phyloP scores from a whole-genome alignment of 2,329 filamentous ascomycete species.

The Claviceps sorghi region DNA sequence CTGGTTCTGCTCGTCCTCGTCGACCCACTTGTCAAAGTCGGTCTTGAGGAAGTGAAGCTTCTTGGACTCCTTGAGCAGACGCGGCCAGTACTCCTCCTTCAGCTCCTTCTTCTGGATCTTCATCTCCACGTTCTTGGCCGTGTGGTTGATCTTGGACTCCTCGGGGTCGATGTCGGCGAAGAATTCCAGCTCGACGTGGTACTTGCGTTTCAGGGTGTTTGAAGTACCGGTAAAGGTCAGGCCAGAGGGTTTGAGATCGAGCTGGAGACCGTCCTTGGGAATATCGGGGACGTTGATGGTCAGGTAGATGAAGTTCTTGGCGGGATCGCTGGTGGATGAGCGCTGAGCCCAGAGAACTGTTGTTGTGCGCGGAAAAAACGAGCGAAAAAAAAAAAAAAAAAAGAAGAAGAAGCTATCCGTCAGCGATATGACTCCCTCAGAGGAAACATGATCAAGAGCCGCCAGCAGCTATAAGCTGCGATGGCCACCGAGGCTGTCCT shows the following conservation, averaged over 20 bases:
- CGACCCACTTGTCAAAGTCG: constrained; percentile 98
- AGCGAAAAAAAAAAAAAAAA: no score
- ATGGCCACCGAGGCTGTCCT: background rate
- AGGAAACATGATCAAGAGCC: background rate
- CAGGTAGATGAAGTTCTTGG: constrained; percentile 91
- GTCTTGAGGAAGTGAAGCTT: constrained; percentile 96
- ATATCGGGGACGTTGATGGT: constrained; percentile 85
- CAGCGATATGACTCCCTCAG: background rate
- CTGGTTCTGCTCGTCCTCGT: constrained; percentile 96
- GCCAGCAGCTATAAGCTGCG: background rate
- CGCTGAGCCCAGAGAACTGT: constrained; percentile 96
- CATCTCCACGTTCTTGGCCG: constrained; percentile 72
- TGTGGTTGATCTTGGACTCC: constrained; percentile 78
- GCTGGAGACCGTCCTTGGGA: constrained; percentile 56
- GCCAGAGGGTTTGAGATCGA: constrained; percentile 64
- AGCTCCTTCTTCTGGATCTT: constrained; percentile 95
- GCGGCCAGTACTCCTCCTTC: constrained; percentile 88
- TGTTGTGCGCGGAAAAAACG: background rate
- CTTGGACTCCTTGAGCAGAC: constrained; percentile 77
- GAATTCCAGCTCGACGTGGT: constrained; percentile 75
- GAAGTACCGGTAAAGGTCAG: constrained; percentile 75
- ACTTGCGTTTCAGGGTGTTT: constrained; percentile 70
- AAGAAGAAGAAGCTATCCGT: background rate
- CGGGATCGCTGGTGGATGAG: constrained; percentile 62
- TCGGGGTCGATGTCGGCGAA: constrained; percentile 79